Evolutionary conservation across 2,329 filamentous ascomycete genomes (phyloP), one percentile per base, ranked within the genome.

Genomic region (Alternaria arborescens): DNA sequence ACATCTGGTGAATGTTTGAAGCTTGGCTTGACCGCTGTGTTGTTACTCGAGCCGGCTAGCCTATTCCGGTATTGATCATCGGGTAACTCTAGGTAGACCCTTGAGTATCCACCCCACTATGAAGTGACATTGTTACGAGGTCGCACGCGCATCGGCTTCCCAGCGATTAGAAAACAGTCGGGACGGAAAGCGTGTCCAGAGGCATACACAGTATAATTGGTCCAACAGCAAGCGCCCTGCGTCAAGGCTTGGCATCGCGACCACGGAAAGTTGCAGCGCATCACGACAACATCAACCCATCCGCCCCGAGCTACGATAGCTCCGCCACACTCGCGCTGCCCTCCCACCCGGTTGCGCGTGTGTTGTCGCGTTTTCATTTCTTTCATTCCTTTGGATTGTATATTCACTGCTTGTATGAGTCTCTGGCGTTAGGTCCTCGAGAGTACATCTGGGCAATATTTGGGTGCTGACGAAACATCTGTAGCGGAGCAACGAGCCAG

Each of bases 341-440:
- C 65, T 59, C 62, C 48, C 54, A 43, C 58, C 66, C 61, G 67
- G 65, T 67, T 59, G 71, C 68, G 73, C 65, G 69, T 66, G 62
- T 63, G 61, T 59, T 62, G 60, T 58, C 52, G 55, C 60, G 54
- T 58, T 70, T 66, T 68, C 65, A 65, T 79, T 77, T 75, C 76
- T 73, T 77, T 79, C 78, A 70, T 76, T 79, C 78, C 72, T 79
- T 80, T 77, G 68, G 70, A 66, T 68, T 68, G 65, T 59, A 66
- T 73, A 70, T 64, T 69, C 71, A 70, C 67, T 70, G 68, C 71
- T 72, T 78, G 76, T 73, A 77, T 77, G 74, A 71, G 60, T 71
- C 64, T 66, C 67, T 61, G 68, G 73, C 70, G 69, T 72, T 71
- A 60, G 68, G 70, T 72, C 65, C 67, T 69, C 66, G 64, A 69